Evolutionary conservation across 139 green algal species (phyloP), one percentile per base, ranked within the genome.

Genomic region (Haematococcus sp.): DNA sequence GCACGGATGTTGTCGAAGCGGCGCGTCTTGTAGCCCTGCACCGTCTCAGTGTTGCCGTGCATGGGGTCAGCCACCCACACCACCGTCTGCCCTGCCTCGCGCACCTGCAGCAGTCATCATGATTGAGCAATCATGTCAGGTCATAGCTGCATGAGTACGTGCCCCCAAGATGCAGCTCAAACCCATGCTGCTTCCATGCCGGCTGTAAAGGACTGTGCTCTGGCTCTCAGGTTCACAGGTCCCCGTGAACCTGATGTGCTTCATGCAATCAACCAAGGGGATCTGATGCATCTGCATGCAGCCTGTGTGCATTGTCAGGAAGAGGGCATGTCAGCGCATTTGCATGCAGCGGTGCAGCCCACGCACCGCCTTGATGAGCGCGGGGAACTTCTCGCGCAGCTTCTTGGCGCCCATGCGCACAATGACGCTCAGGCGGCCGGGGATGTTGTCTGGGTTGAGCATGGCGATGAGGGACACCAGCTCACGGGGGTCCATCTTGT

Each of bases 1-100:
- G 68, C 81, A 11, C 90, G 80, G 27, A 98, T 88, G 74, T 96
- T 93, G 15, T 98, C 94, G 79, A 94, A 99, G 75, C 87, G 89
- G 46, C 96, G 84, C 23, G 96, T 99, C 90, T 99, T 99, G 92
- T 91, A 98, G 74, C 93, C 92, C 27, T 81, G 81, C 54, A 87
- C 77, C 2, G 83, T 91, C 88, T 99, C 94, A 0, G 94, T 99
- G 91, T 99, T 99, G 80, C 96, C 96, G 81, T 99, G 96, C 93
- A 99, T 97, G 71, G 96, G 96, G 80, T 99, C 96, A 70, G 83
- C 96, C 32, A 98, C 89, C 96, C 96, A 99, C 20, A 91, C 92
- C 15, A 99, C 96, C 13, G 91, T 77, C 79, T 95, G 93, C n/a
- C 82, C 83, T 16, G 82, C 81, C 3, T 86, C 27, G 4, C 49